Evolutionary conservation across 148 eudicot species (phyloP), one percentile per base, ranked within the genome.

Genomic region (Persicaria maculosa): DNA sequence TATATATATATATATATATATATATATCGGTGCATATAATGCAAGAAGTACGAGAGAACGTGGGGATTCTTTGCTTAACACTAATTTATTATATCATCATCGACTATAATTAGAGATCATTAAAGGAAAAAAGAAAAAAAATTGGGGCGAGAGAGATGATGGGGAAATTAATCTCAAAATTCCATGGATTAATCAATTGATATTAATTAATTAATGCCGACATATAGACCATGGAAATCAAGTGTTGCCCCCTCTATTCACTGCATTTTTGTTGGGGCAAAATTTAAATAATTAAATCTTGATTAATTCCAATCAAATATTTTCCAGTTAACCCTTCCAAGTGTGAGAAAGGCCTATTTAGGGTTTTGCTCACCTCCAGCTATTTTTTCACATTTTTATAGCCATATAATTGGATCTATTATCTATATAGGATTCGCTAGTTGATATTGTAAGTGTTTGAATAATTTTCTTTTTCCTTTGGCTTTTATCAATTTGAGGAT

Each of bases 41-140:
- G 44, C 44, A 62, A 62, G 68, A 65, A 36, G 46, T 40, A 65
- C 47, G 70, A 65, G 70, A 65, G 70, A 65, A 65, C 70, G 70
- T 65, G 70, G 5, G 70, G 70, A 36, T 65, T 65, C 19, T 65
- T 65, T 36, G 47, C 46, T 36, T 65, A 43, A 4, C 47, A 65
- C 70, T 65, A 36, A 65, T 65, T 65, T 65, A 65, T 65, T 43
- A 65, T 65, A 65, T 65, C 70, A 65, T 65, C 45, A 64, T 40
- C 69, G 17, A 31, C 17, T 31, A 40, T n/a, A 9, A 64, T 36
- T 64, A 11, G 11, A 36, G 45, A 64, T 64, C 36, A 36, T 40
- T 64, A 36, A 36, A n/a, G n/a, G n/a, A n/a, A n/a, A n/a, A n/a
- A n/a, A n/a, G n/a, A n/a, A 36, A 64, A 25, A 11, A 40, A 62